These are phyloP conservation scores for Venturia effusa DNA, from an alignment of 2,329 filamentous ascomycete genomes.

Conservation along the genomic window DNA sequence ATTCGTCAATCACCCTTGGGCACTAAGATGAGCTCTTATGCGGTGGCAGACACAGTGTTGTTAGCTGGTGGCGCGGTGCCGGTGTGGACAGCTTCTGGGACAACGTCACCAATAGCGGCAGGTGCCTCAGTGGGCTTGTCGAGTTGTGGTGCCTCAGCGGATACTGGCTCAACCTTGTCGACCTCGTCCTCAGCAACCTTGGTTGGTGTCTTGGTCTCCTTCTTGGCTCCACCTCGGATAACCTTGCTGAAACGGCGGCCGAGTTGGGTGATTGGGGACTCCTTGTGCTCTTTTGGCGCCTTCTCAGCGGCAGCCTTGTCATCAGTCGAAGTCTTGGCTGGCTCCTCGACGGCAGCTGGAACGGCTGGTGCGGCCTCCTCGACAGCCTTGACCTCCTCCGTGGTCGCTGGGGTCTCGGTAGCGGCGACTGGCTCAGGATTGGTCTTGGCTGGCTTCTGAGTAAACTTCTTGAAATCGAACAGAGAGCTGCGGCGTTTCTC, in stretches of 20 bases:
- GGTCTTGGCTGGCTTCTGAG: conserved; percentile 8
- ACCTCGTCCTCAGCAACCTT: conserved; percentile 21
- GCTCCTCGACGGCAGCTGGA: conserved; percentile 15
- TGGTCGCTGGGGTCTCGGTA: conserved; percentile 19
- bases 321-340: conserved; percentile 14
- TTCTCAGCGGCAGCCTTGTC: conserved; percentile 11
- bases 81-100: conserved; percentile 27
- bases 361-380: conserved; percentile 14
- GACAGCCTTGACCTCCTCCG: conserved; percentile 16
- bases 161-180: conserved; percentile 22
- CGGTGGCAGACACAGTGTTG: conserved; percentile 29
- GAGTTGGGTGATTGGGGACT: conserved; percentile 16
- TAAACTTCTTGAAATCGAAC: conserved; percentile 11
- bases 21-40: conserved; percentile 40
- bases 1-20: conserved; percentile 2
- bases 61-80: conserved; percentile 29
- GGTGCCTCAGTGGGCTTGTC: conserved; percentile 6
- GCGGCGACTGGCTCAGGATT: not conserved
- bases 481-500: conserved; percentile 14
- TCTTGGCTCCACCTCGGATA: conserved; percentile 25
- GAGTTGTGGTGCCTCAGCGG: conserved; percentile 15
- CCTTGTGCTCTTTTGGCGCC: conserved; percentile 16
- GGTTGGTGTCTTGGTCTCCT: conserved; percentile 24
- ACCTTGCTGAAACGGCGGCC: conserved; percentile 32
- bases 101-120: conserved; percentile 25